These are phyloP conservation scores for Phytophthora citricola DNA, from an alignment of 352 stramenopile species.

Conservation along the genomic window DNA sequence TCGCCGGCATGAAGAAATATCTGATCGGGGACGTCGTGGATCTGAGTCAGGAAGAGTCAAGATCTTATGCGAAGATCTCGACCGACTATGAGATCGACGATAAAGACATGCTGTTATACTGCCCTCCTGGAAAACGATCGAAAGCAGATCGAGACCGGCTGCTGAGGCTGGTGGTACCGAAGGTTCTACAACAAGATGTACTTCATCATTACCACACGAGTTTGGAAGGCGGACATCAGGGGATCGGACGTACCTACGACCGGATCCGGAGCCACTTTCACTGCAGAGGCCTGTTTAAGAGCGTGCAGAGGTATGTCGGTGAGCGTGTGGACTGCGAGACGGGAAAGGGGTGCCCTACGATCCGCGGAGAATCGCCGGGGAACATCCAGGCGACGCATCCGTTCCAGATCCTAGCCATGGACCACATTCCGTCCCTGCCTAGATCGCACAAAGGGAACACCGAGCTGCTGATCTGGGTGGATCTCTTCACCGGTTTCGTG, in stretches of 20 bases:
- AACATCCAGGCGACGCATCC: constrained; percentile 21
- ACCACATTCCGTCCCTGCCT: constrained; percentile 37
- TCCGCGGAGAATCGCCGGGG: constrained; percentile 9
- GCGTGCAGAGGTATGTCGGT: constrained; percentile 8
- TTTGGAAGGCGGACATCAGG: constrained; percentile 6
- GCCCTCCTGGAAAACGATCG: not conserved
- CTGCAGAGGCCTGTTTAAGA: constrained; percentile 1
- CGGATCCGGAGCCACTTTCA: not conserved
- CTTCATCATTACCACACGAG: constrained; percentile 4
- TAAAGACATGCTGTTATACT: not conserved
- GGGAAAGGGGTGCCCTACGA: not conserved
- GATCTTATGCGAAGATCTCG: not conserved
- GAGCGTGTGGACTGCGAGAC: constrained; percentile 9
- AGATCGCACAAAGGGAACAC: constrained; percentile 34
- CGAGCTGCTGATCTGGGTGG: constrained; percentile 21
- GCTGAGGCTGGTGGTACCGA: not conserved
- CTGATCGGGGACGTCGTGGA: not conserved
- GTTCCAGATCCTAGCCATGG: constrained; percentile 39
- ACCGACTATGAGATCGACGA: constrained; percentile 8
- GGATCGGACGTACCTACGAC: constrained; percentile 5
- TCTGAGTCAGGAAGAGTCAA: not conserved
- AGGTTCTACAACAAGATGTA: not conserved
- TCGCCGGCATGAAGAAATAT: constrained; percentile 1
- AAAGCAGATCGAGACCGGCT: not conserved
- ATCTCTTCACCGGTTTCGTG: not conserved